These are phyloP conservation scores for Sporothrix pseudoabietina DNA, from an alignment of 2,329 filamentous ascomycete genomes.

Conservation along the genomic window DNA sequence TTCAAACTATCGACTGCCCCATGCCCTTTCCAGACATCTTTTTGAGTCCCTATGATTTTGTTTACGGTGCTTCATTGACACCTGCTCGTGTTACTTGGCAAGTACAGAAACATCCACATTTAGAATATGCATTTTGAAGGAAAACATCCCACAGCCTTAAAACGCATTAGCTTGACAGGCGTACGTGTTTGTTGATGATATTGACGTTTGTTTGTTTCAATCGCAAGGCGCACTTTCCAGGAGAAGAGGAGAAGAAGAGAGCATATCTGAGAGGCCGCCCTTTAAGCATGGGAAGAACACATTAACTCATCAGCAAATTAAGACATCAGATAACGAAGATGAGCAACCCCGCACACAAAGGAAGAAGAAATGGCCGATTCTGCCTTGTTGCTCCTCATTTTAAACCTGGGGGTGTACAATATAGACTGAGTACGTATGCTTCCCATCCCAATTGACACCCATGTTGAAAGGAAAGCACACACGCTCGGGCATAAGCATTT, in stretches of 20 bases:
- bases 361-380: background rate
- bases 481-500: slow-evolving; percentile 19
- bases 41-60: background rate
- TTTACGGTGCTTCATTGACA: no score
- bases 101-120: background rate
- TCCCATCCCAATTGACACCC: background rate
- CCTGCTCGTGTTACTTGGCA: background rate
- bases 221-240: background rate
- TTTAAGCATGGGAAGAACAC: background rate
- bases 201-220: slow-evolving; percentile 16
- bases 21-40: background rate
- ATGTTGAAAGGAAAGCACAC: background rate
- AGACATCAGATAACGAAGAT: background rate
- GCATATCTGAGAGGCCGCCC: slow-evolving; percentile 10
- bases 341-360: background rate
- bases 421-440: background rate
- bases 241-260: background rate
- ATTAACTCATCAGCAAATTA: background rate
- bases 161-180: slow-evolving; percentile 2
- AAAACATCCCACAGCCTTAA: background rate
- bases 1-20: background rate
- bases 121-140: background rate
- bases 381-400: slow-evolving; percentile 16
- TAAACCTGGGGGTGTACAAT: background rate
- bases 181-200: slow-evolving; percentile 1